phyloP scores from a whole-genome alignment of 306 rosid species.

The Canavalia ensiformis region DNA sequence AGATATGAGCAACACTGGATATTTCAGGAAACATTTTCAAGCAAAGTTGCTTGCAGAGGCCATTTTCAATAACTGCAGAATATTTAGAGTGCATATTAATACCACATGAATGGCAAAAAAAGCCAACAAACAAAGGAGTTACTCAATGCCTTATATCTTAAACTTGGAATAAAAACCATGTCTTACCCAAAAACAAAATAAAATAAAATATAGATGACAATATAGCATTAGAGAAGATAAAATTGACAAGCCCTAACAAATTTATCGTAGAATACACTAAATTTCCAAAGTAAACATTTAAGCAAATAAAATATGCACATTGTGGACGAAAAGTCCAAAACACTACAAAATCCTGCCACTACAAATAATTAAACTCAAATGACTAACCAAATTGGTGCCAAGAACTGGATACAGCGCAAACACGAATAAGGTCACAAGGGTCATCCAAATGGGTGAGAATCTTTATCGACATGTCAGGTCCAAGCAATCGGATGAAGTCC shows the following conservation, averaged over 20 bases:
- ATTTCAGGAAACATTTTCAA: constrained; percentile 69
- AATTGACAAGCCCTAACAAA: constrained; percentile 22
- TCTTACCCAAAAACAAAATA: background rate
- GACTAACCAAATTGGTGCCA: constrained; percentile 69
- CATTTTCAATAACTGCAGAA: constrained; percentile 73
- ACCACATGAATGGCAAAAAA: constrained; percentile 40
- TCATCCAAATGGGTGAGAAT: constrained; percentile 68
- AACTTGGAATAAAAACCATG: constrained; percentile 9
- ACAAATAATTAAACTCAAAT: constrained; percentile 28
- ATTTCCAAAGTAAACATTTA: background rate
- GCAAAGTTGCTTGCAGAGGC: constrained; percentile 66
- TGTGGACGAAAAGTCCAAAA: constrained; percentile 32
- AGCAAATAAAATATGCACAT: constrained; percentile 13
- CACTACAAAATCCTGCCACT: constrained; percentile 17
- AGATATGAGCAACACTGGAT: constrained; percentile 43
- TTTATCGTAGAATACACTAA: background rate
- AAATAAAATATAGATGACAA: constrained; percentile 11
- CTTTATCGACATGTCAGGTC: constrained; percentile 58
- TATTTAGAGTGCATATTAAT: constrained; percentile 31
- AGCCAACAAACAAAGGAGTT: constrained; percentile 13
- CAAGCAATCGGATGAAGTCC: constrained; percentile 63
- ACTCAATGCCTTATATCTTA: constrained; percentile 12
- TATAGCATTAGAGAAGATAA: constrained; percentile 22
- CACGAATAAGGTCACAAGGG: constrained; percentile 70
- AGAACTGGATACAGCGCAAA: constrained; percentile 58